These are phyloP conservation scores for Aspergillus pseudoglaucus DNA, from an alignment of 2,329 filamentous ascomycete genomes.

Conservation along the genomic window DNA sequence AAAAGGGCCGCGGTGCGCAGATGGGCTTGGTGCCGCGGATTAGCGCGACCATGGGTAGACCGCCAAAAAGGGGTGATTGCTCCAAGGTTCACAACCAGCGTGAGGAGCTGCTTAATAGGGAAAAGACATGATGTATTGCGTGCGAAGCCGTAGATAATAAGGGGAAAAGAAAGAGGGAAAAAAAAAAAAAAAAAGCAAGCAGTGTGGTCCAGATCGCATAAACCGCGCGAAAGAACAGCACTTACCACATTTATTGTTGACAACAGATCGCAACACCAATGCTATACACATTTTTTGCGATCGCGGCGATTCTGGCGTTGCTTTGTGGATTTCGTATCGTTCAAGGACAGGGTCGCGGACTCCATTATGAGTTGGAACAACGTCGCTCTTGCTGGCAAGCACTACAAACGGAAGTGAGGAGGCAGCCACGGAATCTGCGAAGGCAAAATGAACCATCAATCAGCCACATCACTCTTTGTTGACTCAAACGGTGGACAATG, in stretches of 20 bases:
- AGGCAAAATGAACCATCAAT: conserved; percentile 1
- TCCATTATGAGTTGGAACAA: conserved; percentile 56
- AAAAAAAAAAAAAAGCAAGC: conserved; percentile 2
- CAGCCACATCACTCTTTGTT: not conserved
- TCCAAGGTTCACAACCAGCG: conserved; percentile 1
- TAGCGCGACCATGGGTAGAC: conserved; percentile 18
- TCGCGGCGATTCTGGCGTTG: conserved; percentile 63
- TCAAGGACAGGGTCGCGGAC: conserved; percentile 67
- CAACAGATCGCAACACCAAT: conserved; percentile 65
- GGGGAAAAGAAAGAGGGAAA: not conserved
- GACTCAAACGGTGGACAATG: not conserved
- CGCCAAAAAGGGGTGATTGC: conserved; percentile 11
- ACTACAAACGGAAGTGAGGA: conserved; percentile 70
- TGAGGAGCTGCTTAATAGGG: not conserved
- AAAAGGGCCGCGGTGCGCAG: conserved; percentile 1
- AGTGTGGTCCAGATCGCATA: not conserved
- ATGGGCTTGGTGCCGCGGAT: conserved; percentile 8
- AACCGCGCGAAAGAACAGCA: conserved; percentile 13
- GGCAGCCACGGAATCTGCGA: conserved; percentile 64
- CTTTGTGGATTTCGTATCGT: conserved; percentile 66
- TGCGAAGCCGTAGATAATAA: not conserved
- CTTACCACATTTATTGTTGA: conserved; percentile 64
- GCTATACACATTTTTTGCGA: conserved; percentile 70
- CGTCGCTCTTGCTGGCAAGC: conserved; percentile 86
- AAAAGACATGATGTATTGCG: not conserved